Evolutionary conservation across 331 rosid species (phyloP).

Genomic region (Phaseolus coccineus): DNA sequence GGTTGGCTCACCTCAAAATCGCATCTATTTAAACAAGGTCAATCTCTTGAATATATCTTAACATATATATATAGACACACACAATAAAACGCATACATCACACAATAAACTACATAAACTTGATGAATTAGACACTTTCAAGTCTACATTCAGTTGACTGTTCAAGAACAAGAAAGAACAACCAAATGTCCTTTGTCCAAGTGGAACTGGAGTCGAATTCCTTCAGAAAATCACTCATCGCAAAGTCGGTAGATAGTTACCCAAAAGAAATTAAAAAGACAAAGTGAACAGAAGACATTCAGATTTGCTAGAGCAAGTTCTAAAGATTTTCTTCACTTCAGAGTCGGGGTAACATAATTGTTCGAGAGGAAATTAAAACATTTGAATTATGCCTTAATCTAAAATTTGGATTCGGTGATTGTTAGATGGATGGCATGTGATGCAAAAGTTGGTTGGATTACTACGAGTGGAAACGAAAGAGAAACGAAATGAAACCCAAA

Average conservation of each 20-base stretch:
- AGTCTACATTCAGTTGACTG: not conserved
- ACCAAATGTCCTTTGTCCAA: not conserved
- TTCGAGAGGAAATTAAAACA: not conserved
- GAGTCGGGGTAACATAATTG: not conserved
- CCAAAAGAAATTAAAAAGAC: not conserved
- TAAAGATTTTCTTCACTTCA: not conserved
- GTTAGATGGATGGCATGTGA: not conserved
- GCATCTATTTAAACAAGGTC: no score
- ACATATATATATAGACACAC: not conserved
- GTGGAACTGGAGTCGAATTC: not conserved
- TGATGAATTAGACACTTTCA: not conserved
- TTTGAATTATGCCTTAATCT: not conserved
- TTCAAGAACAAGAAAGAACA: not conserved
- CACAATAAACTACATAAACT: no score
- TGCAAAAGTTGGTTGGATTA: not conserved
- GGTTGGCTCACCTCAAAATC: no score
- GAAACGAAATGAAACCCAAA: constrained; percentile 7
- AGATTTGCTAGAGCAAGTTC: not conserved
- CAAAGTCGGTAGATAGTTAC: no score
- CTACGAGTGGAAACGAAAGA: not conserved
- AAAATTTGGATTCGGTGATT: not conserved
- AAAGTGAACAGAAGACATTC: not conserved
- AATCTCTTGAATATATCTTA: no score
- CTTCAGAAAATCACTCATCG: no score
- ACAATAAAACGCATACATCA: not conserved